Evolutionary conservation across 495 filamentous ascomycete species (phyloP), one percentile per base, ranked within the genome.

Genomic region (Aspergillus homomorphus): DNA sequence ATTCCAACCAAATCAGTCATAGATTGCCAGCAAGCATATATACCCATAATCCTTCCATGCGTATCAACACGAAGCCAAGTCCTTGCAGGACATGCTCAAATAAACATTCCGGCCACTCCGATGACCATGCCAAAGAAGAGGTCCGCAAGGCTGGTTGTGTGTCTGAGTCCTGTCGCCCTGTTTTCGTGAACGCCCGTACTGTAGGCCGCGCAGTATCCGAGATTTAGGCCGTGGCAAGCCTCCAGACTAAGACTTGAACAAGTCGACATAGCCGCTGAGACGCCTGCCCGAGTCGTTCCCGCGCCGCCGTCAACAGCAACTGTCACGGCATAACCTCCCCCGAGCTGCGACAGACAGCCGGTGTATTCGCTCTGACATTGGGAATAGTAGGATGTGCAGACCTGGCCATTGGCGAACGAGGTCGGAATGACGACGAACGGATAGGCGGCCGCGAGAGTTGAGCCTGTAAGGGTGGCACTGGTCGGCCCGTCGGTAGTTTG

Each of bases 351-450:
- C 0, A 86, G 82, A 63, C 89, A 92, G 26, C 76, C 79, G 18
- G 74, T 72, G 63, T 85, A 88, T 64, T 89, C 87, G 33, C 73
- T 77, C 64, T 83, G 76, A 66, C 88, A 92, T 48, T 82, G 75
- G 41, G 77, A 82, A 68, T 86, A 82, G 62, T 88, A 88, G 14
- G 84, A 82, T 1, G 86, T 82, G 72, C 89, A 92, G 10, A 76
- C 75, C n/a, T 75, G 81, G 18, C 80, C 71, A 59, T 89, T 83
- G 49, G 74, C 65, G 60, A 89, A 89, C 44, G 79, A 80, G 1
- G 88, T 90, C 28, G 85, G 83, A 54, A 90, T 77, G 62, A 80
- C 81, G 30, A 87, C 74, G 66, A 89, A 90, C 14, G 85, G 80
- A 65, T 87, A 92, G 2, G 76, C 75, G 23, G 66, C 72, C 1